Percentiles rank a stretch among this genome's conserved stretches.
Conservation (phyloP, 257 asterid species). For the Primulina tabacum region DNA sequence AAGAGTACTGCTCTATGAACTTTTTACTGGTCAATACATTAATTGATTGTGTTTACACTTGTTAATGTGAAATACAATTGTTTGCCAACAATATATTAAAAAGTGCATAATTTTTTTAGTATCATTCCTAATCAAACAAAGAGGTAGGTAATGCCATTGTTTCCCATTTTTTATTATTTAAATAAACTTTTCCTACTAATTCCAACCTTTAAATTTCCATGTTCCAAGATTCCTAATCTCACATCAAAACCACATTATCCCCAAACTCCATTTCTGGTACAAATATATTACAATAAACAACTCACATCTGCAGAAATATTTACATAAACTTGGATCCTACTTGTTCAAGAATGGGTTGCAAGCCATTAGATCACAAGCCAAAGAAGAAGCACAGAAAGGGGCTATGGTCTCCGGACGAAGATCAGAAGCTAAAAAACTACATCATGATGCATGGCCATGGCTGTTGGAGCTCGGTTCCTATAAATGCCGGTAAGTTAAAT, state of each 20-base stretch:
- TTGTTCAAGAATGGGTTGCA: slow-evolving; percentile 42
- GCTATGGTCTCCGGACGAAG: slow-evolving; percentile 90
- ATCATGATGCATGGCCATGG: slow-evolving; percentile 55
- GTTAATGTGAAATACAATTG: background rate
- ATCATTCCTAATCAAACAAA: background rate
- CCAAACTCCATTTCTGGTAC: background rate
- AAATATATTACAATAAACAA: background rate
- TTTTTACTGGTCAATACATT: background rate
- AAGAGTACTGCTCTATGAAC: too few relatives aligned
- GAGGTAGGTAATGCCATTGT: slow-evolving; percentile 7
- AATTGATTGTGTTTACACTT: background rate
- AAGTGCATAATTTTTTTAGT: background rate
- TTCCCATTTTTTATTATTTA: slow-evolving; percentile 6
- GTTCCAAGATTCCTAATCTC: slow-evolving; percentile 19
- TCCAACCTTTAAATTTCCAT: slow-evolving; percentile 36
- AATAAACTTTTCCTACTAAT: slow-evolving; percentile 23
- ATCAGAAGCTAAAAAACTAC: slow-evolving; percentile 64
- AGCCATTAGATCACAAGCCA: slow-evolving; percentile 30
- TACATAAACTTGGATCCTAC: background rate
- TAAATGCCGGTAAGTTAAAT: slow-evolving; percentile 64
- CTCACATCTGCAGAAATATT: background rate
- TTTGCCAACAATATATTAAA: background rate
- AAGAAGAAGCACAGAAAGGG: slow-evolving; percentile 74
- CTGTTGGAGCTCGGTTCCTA: slow-evolving; percentile 83
- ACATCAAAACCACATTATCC: slow-evolving; percentile 26